Base-by-base conservation (phyloP, 305 asterid species). In the Fraxinus baroniana region DNA sequence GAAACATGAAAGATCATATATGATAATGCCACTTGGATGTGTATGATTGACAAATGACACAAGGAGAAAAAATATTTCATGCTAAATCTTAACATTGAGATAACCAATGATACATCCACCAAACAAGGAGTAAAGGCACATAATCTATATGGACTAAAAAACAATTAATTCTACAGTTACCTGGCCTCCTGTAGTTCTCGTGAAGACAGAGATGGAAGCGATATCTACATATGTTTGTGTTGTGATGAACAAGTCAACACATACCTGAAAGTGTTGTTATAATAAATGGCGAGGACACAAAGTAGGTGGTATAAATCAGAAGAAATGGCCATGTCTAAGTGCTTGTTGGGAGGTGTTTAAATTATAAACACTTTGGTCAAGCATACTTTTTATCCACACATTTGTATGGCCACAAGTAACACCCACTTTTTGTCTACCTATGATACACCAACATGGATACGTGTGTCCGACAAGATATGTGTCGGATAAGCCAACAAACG, bases 181-280 rank as follows among this genome's bases (percentile, higher is more conserved):
- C 97, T 90, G 92, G 83, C 98, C 97, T 82, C 98, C 98, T 76
- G 98, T 93, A 81, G 97, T 93, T 86, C 91, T 93, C 66, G 97
- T 97, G 84, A 94, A 78, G 85, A 92, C 97, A 17, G 97, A 93
- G 82, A 94, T 88, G 74, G 97, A 94, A 84, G 98, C 97, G 68
- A 92, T 89, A 87, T 94, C 98, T 22, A 92, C 94, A 80, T 94
- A 94, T 46, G 91, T 74, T 90, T 94, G 97, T 75, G 97, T 85
- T 57, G 98, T 92, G 86, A 94, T 87, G 85, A 94, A 94, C 90
- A 94, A 88, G 90, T 94, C 97, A 86, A 94, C 94, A 87, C 93
- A 94, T 86, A 94, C 95, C 98, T 94, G 92, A 78, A 83, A 86
- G 70, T 36, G 73, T 83, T 79, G 83, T 52, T 44, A 49, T 49